Evolutionary conservation across 768 basidiomycete species (phyloP).

Genomic region (Neoboletus magnificus): DNA sequence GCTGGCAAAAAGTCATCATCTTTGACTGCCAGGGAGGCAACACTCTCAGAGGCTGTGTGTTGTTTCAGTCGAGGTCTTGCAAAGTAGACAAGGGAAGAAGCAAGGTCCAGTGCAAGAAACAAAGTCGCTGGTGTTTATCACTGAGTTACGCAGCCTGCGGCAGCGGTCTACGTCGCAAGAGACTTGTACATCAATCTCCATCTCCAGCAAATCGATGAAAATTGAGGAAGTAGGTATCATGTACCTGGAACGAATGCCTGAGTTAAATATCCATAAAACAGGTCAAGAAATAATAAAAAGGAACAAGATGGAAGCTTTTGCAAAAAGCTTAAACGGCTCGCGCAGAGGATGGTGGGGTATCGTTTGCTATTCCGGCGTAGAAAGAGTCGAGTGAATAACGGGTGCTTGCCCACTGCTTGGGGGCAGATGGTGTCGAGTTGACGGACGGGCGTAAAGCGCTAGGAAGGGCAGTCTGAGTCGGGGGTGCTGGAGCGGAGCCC

Average conservation of each 20-base stretch:
- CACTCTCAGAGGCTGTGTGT: too few species aligned
- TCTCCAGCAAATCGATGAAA: slow-evolving; percentile 7
- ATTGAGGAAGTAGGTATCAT: neutral
- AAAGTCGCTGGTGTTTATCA: neutral
- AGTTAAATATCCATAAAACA: slow-evolving; percentile 25
- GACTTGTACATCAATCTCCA: neutral
- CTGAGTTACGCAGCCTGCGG: neutral
- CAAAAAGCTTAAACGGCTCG: slow-evolving; percentile 15
- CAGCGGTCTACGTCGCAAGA: slow-evolving; percentile 1
- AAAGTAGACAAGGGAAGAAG: neutral
- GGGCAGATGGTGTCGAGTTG: neutral
- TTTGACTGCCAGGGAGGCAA: too few species aligned
- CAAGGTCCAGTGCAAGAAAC: neutral
- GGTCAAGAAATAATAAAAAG: neutral
- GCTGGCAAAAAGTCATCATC: too few species aligned
- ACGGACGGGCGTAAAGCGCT: slow-evolving; percentile 16
- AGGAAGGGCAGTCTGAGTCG: slow-evolving; percentile 3
- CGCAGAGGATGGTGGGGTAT: slow-evolving; percentile 10
- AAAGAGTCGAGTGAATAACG: slow-evolving; percentile 31
- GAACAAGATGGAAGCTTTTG: neutral
- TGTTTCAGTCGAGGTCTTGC: too few species aligned
- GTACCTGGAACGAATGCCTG: neutral
- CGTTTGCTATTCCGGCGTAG: slow-evolving; percentile 19
- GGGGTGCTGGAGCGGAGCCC: slow-evolving; percentile 5
- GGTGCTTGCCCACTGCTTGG: slow-evolving; percentile 7